Base-by-base conservation (phyloP, 1,284 basidiomycete genomes). In the Cryptococcus wingfieldii region DNA sequence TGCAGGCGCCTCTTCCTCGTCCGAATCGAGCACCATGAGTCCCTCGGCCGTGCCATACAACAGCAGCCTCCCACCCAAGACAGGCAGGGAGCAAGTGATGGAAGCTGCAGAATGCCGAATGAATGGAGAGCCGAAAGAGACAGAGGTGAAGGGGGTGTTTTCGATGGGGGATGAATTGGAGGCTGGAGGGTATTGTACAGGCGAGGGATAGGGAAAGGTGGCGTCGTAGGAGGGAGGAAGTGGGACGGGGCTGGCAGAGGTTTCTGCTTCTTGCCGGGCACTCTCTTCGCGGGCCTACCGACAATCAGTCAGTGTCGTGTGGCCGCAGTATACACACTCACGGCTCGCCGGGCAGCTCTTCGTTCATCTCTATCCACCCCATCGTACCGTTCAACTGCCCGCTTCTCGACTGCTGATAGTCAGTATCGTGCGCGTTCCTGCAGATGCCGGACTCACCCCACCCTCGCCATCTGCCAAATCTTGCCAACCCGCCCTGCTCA, bases 211-310 rank as follows among this genome's bases (percentile, higher is more conserved):
- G 18, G 19, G 50, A 46, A 51, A 45, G 14, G 53, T 27, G 47
- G 50, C 6, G 19, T 47, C 25, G 51, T 51, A 59, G 19, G 53
- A 54, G 53, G 66, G 62, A 6, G 47, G 66, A 25, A 45, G 62
- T 37, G 16, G 50, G 46, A 61, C 44, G 19, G 43, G 47, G 53
- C 6, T 37, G 47, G 46, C 41, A 25, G 31, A 23, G 44, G 46
- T 34, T 34, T 34, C 31, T 8, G 31, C 6, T 34, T 34, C 31
- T 34, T 34, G 31, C 31, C 31, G 31, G 31, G 31, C 5, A 34
- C 10, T 34, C 31, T 34, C 31, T 34, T 34, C 31, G 31, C 19
- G 27, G 23, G n/a, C n/a, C 42, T 44, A n/a, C 28, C 28, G 28
- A 23, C 46, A 9, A 19, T 23, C 14, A 16, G 39, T 19, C 39